Conservation (phyloP, 23 red algal genomes). For the Gracilariopsis chorda region DNA sequence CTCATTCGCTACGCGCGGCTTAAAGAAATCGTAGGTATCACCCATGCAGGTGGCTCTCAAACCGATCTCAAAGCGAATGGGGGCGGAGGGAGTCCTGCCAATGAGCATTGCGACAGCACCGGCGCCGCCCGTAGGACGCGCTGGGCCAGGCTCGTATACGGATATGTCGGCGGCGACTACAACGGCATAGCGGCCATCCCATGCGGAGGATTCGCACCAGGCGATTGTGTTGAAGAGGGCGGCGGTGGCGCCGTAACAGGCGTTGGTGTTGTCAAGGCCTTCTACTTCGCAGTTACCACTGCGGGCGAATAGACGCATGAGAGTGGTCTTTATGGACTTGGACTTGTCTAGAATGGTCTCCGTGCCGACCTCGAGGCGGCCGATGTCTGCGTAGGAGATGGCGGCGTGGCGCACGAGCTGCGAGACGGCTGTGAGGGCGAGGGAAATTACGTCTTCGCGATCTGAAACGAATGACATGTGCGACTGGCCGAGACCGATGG, state of each 20-base stretch:
- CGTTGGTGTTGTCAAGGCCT: slow-evolving; percentile 92
- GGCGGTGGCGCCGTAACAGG: slow-evolving; percentile 91
- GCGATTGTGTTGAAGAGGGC: slow-evolving; percentile 90
- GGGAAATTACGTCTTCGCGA: slow-evolving; percentile 89
- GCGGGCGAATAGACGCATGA: slow-evolving; percentile 90
- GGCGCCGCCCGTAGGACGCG: slow-evolving; percentile 84
- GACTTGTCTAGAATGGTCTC: slow-evolving; percentile 86
- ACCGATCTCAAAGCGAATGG: slow-evolving; percentile 76
- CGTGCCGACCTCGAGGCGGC: slow-evolving; percentile 90
- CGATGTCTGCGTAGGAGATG: slow-evolving; percentile 68
- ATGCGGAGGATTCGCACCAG: slow-evolving; percentile 82
- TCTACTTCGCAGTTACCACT: slow-evolving; percentile 74
- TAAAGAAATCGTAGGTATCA: slow-evolving; percentile 94
- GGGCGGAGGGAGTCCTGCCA: slow-evolving; percentile 14
- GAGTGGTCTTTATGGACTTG: slow-evolving; percentile 92
- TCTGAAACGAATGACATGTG: slow-evolving; percentile 93
- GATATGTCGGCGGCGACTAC: slow-evolving; percentile 94
- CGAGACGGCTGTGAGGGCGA: slow-evolving; percentile 77
- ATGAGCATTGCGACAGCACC: slow-evolving; percentile 94
- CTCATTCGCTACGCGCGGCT: slow-evolving; percentile 73
- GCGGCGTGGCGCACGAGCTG: slow-evolving; percentile 57
- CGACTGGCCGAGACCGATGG: slow-evolving; percentile 89
- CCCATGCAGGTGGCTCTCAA: slow-evolving; percentile 76
- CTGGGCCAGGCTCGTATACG: slow-evolving; percentile 85
- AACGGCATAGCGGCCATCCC: slow-evolving; percentile 87